Evolutionary conservation across 2,329 filamentous ascomycete genomes (phyloP).

Genomic region (Colletotrichum tropicale): DNA sequence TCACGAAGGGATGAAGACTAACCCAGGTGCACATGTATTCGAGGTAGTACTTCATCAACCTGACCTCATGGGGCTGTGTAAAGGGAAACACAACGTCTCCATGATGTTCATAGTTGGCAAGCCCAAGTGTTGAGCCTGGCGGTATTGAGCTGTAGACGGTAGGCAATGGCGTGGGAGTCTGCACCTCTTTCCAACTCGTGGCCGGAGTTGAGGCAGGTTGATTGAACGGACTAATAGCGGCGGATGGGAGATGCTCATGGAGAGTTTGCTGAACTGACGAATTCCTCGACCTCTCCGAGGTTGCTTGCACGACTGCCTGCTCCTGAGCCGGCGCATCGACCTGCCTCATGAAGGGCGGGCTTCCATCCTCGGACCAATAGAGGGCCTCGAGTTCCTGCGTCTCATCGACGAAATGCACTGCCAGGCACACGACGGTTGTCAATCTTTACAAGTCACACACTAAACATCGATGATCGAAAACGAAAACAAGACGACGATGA

Average conservation of each 20-base stretch:
- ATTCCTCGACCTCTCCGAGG: background rate
- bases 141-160: background rate
- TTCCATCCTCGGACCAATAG: constrained; percentile 5
- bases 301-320: background rate
- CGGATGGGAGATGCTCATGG: background rate
- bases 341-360: background rate
- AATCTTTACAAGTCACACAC: background rate
- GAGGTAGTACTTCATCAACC: constrained; percentile 30
- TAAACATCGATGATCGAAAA: background rate
- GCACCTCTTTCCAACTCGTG: constrained; percentile 11
- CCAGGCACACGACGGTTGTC: background rate
- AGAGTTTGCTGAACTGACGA: background rate
- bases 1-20: background rate
- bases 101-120: constrained; percentile 16
- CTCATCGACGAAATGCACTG: constrained; percentile 10
- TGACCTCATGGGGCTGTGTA: constrained; percentile 23
- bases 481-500: background rate
- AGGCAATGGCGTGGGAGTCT: background rate
- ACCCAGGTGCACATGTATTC: constrained; percentile 33
- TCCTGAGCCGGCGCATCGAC: background rate
- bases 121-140: background rate
- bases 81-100: constrained; percentile 23
- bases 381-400: constrained; percentile 14
- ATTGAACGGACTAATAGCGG: background rate
- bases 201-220: background rate